Base-by-base conservation (phyloP, 768 basidiomycete genomes). In the Hydnomerulius pinastri region DNA sequence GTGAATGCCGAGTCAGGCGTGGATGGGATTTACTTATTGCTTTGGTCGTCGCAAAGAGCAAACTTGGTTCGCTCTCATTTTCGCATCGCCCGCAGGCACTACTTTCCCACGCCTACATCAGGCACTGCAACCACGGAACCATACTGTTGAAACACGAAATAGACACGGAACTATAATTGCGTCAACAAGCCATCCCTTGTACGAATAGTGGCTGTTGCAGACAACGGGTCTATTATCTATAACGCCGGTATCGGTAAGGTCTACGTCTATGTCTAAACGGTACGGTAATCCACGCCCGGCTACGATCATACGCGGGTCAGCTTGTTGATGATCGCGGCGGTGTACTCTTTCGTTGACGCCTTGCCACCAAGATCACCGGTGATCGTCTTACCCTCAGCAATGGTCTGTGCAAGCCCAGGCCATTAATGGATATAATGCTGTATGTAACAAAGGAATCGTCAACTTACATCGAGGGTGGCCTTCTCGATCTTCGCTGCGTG, bases 321-420 rank as follows among this genome's bases (percentile, higher is more conserved):
- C 74, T 83, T 93, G 55, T 74, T 61, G 54, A 97, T 86, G 71
- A 98, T 96, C 23, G 92, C 88, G 46, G 82, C 67, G 35, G 95
- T 95, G 75, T 91, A 98, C 71, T 97, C 86, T 68, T 77, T 77
- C 3, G 97, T 99, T 28, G 85, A 83, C 13, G 95, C 82, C 69
- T 89, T 94, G 35, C 97, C 97, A 18, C 97, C 94, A 51, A 99
- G 75, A 71, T 99, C 97, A 25, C 96, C 91, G 7, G 97, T 99
- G 69, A 98, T 95, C 35, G 77, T 70, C 75, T 90, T 93, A 58
- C 97, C 97, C 74, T 97, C 96, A 15, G 96, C 93, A 66, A 99
- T 97, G 28, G 94, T 98, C 94, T 96, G n/a, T n/a, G 56, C 13
- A 50, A 57, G 53, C 29, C 24, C 30, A 30, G 28, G 28, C 13